Evolutionary conservation across 257 asterid genomes (phyloP), one percentile per base, ranked within the genome.

Genomic region (Pogostemon cablin): DNA sequence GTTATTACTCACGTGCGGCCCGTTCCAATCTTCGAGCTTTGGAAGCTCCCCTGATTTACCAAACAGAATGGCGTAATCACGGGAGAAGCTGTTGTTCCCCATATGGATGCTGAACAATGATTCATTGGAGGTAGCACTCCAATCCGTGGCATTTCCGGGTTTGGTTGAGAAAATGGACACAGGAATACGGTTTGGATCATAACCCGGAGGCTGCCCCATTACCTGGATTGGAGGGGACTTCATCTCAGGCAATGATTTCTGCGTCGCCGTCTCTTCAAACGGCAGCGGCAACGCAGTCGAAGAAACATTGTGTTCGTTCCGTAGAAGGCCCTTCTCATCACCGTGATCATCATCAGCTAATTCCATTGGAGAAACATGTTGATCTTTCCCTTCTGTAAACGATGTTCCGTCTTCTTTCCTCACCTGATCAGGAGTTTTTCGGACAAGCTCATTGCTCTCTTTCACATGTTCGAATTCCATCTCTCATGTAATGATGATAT

Each of bases 21-120:
- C 43, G 69, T 57, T 54, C 81, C 77, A 62, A 15, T 86, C 97
- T 15, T 87, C 92, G 0, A 67, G 77, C 71, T 70, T 83, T 11
- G 79, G 47, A 2, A 77, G 68, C 7, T 91, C 98, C 1, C 87
- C 92, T 0, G 95, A 81, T 37, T 75, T 81, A 0, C 79, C 83
- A 43, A 72, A 62, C 67, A 83, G 60, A 17, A 84, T 50, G 1
- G 72, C 72, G 35, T 77, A 79, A 49, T 91, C 97, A 10, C 83
- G 49, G 0, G 96, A 82, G 79, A 93, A 91, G 67, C 99, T 93
- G 64, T 71, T 87, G 58, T 88, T 87, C 59, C 98, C 96, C 96
- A 87, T 85, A 6, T 86, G 96, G 67, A 93, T 86, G 71, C 99
- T 93, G 80, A 93, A 93, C 62, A 93, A 72, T 0, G 98, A 93